Percentiles rank a stretch among this genome's conserved stretches.
These are phyloP conservation scores for Mycena leptocephala DNA, from an alignment of 768 basidiomycete species.

Conservation along the genomic window DNA sequence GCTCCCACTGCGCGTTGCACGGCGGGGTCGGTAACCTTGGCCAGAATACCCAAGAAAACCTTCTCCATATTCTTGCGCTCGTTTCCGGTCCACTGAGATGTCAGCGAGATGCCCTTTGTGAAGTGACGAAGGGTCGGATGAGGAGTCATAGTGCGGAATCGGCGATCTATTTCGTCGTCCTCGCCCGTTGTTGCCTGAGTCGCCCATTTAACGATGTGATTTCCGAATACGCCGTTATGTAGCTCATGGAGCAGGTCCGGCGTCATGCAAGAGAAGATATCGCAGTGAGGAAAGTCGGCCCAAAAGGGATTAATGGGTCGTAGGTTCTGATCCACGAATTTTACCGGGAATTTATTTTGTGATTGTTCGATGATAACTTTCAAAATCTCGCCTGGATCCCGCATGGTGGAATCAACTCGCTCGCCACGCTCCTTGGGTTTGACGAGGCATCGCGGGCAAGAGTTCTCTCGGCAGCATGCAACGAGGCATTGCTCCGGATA, in stretches of 20 bases:
- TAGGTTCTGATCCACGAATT: slow-evolving; percentile 34
- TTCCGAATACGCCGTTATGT: slow-evolving; percentile 65
- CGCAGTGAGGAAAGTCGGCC: slow-evolving; percentile 46
- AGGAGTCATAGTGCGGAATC: slow-evolving; percentile 48
- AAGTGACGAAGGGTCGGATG: slow-evolving; percentile 50
- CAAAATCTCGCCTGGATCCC: neutral
- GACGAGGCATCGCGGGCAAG: slow-evolving; percentile 1
- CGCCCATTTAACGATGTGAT: slow-evolving; percentile 50
- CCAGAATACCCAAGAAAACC: slow-evolving; percentile 47
- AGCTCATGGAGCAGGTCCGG: slow-evolving; percentile 58
- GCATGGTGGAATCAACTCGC: neutral
- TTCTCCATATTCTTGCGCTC: slow-evolving; percentile 51
- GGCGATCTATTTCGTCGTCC: slow-evolving; percentile 50
- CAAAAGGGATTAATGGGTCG: slow-evolving; percentile 54
- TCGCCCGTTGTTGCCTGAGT: slow-evolving; percentile 45
- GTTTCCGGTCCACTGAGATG: slow-evolving; percentile 54
- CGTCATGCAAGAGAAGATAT: neutral
- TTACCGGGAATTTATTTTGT: neutral
- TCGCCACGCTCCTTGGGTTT: neutral
- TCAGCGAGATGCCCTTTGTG: slow-evolving; percentile 48
- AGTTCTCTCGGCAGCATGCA: slow-evolving; percentile 30
- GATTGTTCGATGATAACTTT: slow-evolving; percentile 27
- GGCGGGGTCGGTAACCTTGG: slow-evolving; percentile 28
- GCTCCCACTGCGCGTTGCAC: slow-evolving; percentile 34
- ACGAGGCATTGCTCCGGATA: no score